Evolutionary conservation across 768 basidiomycete genomes (phyloP), one percentile per base, ranked within the genome.

Genomic region (Xerocomellus chrysenteron): DNA sequence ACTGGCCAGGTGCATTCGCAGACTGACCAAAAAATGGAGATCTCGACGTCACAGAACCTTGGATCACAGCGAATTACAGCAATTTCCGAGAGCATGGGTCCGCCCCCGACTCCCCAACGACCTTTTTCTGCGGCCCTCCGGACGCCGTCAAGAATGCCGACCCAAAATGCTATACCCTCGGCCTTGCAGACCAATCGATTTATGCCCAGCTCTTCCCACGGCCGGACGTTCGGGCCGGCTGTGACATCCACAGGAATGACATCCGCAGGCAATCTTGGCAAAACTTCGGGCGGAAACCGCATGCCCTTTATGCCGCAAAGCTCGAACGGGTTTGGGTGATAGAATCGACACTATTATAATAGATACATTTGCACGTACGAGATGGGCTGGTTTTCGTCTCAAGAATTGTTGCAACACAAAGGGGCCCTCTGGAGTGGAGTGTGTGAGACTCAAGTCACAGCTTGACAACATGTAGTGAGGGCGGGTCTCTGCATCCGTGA

Each of bases 81-180:
- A 54, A 36, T 63, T 56, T 50, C 54, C 35, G 58, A 60, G 42
- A 47, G 9, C 55, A 84, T 85, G 82, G 80, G 77, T 19, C 83
- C 83, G 5, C 83, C 82, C 2, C 76, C 79, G 13, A 78, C 79
- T 19, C 84, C 82, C 37, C 79, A 75, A 55, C 68, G 64, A 45
- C 64, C 67, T 36, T 61, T 64, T 55, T 71, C 62, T 47, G 59
- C 47, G 47, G 63, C 55, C 50, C 52, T 59, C 40, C 65, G 55
- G 60, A 74, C 58, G 50, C 73, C 61, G 21, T 68, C 68, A 33
- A 68, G 69, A 41, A 50, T 61, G 24, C 59, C 59, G 37, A 43
- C 47, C 5, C 62, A 69, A 48, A 51, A 52, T 40, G 47, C 61
- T 43, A 56, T 50, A 37, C 44, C 49, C 14, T 62, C 54, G 49